Evolutionary conservation across 2,329 filamentous ascomycete genomes (phyloP).

Genomic region (Paraphoma sp.): DNA sequence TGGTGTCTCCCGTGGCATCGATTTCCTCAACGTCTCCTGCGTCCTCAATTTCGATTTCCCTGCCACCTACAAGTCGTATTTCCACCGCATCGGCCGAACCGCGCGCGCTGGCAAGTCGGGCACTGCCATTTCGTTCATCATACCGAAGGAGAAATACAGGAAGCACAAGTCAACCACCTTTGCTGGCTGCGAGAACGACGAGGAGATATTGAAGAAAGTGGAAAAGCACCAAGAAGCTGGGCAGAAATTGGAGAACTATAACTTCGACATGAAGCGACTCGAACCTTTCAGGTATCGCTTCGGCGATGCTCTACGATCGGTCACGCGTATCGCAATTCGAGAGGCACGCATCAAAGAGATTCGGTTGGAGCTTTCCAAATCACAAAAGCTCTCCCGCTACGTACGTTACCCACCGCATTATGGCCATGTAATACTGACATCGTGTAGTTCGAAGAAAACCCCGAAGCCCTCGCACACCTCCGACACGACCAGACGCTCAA

Average conservation of each 20-base stretch:
- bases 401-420: conserved; percentile 13
- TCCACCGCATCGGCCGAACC: conserved; percentile 94
- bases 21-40: conserved; percentile 83
- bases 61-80: conserved; percentile 86
- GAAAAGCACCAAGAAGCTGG: conserved; percentile 80
- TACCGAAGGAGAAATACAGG: conserved; percentile 80
- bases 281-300: conserved; percentile 89
- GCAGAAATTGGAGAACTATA: conserved; percentile 85
- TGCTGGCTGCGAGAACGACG: conserved; percentile 78
- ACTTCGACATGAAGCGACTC: conserved; percentile 92
- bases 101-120: conserved; percentile 89
- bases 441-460: conserved; percentile 92
- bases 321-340: conserved; percentile 87
- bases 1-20: conserved; percentile 93
- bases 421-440: conserved; percentile 12
- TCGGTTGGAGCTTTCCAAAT: conserved; percentile 87
- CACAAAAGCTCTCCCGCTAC: conserved; percentile 73
- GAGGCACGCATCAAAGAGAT: conserved; percentile 90
- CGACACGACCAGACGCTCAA: conserved; percentile 85
- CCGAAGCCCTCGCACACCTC: conserved; percentile 83
- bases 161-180: conserved; percentile 90
- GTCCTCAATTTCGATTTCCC: conserved; percentile 98
- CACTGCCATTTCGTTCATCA: conserved; percentile 94
- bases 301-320: conserved; percentile 87
- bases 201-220: conserved; percentile 82